Conservation (phyloP, 495 filamentous ascomycete species). For the Friedmanniomyces endolithicus region DNA sequence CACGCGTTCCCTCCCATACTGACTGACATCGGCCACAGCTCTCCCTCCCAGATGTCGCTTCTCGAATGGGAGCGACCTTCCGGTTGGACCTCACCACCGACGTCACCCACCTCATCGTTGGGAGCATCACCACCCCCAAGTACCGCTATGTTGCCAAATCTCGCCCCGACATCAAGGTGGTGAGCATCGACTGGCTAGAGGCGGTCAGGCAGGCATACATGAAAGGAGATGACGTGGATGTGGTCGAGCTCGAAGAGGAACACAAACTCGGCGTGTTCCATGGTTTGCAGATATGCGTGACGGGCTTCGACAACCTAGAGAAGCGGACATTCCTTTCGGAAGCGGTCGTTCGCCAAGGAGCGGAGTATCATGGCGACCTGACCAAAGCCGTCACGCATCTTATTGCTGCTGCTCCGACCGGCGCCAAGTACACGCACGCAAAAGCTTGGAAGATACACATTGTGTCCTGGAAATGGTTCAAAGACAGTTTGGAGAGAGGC, state of each 20-base stretch:
- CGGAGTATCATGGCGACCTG: slow-evolving; percentile 71
- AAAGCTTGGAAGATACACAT: slow-evolving; percentile 63
- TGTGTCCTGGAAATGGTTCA: slow-evolving; percentile 73
- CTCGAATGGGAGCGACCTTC: slow-evolving; percentile 75
- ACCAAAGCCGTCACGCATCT: slow-evolving; percentile 77
- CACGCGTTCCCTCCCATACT: neutral
- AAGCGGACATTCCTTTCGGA: slow-evolving; percentile 57
- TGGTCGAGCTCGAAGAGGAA: slow-evolving; percentile 49
- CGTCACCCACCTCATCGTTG: slow-evolving; percentile 88
- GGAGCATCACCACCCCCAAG: slow-evolving; percentile 74
- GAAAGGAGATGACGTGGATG: slow-evolving; percentile 64
- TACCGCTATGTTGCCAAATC: slow-evolving; percentile 91
- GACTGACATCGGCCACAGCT: slow-evolving; percentile 37
- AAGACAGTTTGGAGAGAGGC: slow-evolving; percentile 75
- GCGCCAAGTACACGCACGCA: slow-evolving; percentile 81
- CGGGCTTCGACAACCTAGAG: slow-evolving; percentile 69
- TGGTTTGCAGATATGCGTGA: slow-evolving; percentile 68
- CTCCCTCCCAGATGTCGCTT: slow-evolving; percentile 52
- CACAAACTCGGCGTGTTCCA: slow-evolving; percentile 49
- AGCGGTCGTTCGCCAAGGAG: slow-evolving; percentile 54
- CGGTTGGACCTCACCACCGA: slow-evolving; percentile 88
- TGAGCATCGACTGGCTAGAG: slow-evolving; percentile 70
- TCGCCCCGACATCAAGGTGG: slow-evolving; percentile 67
- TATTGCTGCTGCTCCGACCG: slow-evolving; percentile 62
- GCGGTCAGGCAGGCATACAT: slow-evolving; percentile 75